These are phyloP conservation scores for Claviceps capensis DNA, from an alignment of 2,329 filamentous ascomycete genomes.

Conservation along the genomic window DNA sequence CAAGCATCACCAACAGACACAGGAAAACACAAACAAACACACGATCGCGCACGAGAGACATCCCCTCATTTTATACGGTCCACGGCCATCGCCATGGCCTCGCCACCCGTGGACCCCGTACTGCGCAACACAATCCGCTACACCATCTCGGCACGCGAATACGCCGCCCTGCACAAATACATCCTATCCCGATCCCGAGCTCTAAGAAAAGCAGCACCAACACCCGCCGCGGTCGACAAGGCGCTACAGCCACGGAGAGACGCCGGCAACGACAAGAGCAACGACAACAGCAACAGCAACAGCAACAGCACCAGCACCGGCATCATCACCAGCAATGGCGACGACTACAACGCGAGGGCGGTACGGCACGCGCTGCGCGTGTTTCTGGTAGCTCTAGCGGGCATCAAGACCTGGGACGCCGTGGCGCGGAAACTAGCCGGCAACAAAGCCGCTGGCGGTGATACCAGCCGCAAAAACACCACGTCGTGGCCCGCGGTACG, in stretches of 20 bases:
- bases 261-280: conserved; percentile 6
- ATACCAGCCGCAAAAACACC: too few species aligned
- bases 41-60: too few species aligned
- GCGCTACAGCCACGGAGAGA: conserved; percentile 17
- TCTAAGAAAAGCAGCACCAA: conserved; percentile 40
- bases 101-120: conserved; percentile 44
- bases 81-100: neutral
- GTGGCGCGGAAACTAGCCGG: conserved; percentile 34
- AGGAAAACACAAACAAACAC: too few species aligned
- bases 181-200: conserved; percentile 58
- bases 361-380: conserved; percentile 58
- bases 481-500: conserved; percentile 50
- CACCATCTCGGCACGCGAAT: conserved; percentile 74
- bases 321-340: conserved; percentile 20
- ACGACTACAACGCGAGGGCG: conserved; percentile 58
- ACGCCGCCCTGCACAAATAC: conserved; percentile 71
- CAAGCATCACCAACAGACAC: too few species aligned
- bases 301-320: conserved; percentile 36
- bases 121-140: conserved; percentile 78
- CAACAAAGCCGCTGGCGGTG: conserved; percentile 19
- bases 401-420: conserved; percentile 48
- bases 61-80: neutral
- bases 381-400: conserved; percentile 49
- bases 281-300: conserved; percentile 40
- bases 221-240: conserved; percentile 38